Base-by-base conservation (phyloP, 257 asterid species). In the Primulina huaijiensis region DNA sequence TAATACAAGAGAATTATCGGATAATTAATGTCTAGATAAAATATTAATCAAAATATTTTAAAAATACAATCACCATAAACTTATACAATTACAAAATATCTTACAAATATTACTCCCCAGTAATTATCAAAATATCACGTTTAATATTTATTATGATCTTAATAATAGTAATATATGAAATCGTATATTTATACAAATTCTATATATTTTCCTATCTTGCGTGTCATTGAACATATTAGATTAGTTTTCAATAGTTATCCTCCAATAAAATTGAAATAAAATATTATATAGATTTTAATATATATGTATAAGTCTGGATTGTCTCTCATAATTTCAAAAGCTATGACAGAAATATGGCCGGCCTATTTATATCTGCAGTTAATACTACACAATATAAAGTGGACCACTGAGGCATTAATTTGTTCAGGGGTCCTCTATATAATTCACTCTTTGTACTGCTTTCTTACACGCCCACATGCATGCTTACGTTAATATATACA, bases 321-420 rank as follows among this genome's bases (percentile, higher is more conserved):
- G 19, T 43, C 12, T 17, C 4, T 11, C 3, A 31, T 66, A 64
- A 66, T 67, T 76, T 76, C 72, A 72, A 55, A 67, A 37, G 70
- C 50, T 61, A 62, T 52, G 53, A 40, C 34, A 50, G 50, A 38
- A 46, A 65, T 60, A 64, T 50, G 56, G 69, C 72, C 72, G 75
- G 75, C 72, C 75, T 64, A 73, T 31, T 1, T 23, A 64, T 50
- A 34, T 21, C 60, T 73, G 33, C 46, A 56, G 19, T 17, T 40
- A 68, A 73, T 64, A 8, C 27, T 23, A 23, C 25, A 9, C 53
- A 14, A 14, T 6, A 43, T 12, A 12, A 33, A 14, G 40, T 59
- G 73, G 73, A 55, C 65, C 64, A 56, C 55, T 21, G 19, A 17
- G n/a, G 53, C 53, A 46, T 16, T 2, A 12, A 43, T 43, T 16